phyloP scores from a whole-genome alignment of 495 filamentous ascomycete species.

The Daldinia loculata region DNA sequence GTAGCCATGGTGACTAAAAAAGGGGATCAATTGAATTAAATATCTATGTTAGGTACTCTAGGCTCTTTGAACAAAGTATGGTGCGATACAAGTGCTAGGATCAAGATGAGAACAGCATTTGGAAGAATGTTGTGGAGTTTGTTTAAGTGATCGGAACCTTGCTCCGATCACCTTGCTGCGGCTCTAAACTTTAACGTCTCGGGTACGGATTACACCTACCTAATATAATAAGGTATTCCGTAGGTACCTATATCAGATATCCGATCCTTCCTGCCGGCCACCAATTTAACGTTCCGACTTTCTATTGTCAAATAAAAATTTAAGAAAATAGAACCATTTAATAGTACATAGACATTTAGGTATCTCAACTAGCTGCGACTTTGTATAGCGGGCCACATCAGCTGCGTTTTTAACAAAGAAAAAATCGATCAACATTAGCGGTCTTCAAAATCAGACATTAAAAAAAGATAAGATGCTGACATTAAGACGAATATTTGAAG shows the following conservation, averaged over 20 bases:
- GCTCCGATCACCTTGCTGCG: conserved; percentile 28
- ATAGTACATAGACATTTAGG: background rate
- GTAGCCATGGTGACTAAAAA: conserved; percentile 49
- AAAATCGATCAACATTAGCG: background rate
- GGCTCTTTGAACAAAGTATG: conserved; percentile 1
- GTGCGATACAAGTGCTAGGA: background rate
- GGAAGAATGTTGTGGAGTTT: conserved; percentile 15
- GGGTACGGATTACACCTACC: background rate
- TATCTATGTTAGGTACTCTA: background rate
- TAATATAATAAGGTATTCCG: too few relatives aligned
- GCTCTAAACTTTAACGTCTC: conserved; percentile 19
- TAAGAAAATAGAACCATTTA: background rate
- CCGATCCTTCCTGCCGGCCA: background rate
- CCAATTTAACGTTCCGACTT: background rate
- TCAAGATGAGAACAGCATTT: background rate
- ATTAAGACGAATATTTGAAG: background rate
- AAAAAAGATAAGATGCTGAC: background rate
- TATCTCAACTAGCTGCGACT: background rate
- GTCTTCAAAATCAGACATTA: background rate
- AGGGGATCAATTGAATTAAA: conserved; percentile 4
- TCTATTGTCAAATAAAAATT: background rate
- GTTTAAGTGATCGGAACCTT: conserved; percentile 12
- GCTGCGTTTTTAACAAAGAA: background rate
- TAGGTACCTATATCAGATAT: background rate
- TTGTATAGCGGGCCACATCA: background rate